Conservation (phyloP, 345 rosid species). For the Ailanthus altissimus region DNA sequence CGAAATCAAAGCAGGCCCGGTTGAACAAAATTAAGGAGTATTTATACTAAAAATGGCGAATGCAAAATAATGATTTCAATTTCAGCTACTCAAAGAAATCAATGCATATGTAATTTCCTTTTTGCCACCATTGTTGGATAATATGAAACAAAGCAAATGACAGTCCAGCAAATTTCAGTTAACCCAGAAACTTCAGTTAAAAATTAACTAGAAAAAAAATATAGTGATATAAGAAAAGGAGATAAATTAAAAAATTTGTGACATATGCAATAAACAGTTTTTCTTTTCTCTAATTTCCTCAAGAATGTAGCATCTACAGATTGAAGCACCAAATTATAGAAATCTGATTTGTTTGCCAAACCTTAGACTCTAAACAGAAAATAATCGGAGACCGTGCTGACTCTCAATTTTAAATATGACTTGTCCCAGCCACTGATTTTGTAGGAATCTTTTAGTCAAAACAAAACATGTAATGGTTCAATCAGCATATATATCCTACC, state of each 20-base stretch:
- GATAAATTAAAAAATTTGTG: background rate
- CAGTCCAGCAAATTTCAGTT: background rate
- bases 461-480: background rate
- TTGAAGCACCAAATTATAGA: background rate
- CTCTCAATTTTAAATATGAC: conserved; percentile 5
- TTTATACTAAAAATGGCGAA: background rate
- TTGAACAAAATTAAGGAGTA: too few species aligned
- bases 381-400: conserved; percentile 1
- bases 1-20: too few species aligned
- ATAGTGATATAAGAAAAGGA: background rate
- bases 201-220: background rate
- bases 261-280: background rate
- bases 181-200: background rate
- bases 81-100: background rate
- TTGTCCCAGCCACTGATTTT: background rate
- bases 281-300: background rate
- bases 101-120: conserved; percentile 23
- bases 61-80: background rate
- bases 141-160: background rate
- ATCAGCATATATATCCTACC: background rate
- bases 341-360: background rate
- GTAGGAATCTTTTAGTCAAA: background rate
- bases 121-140: conserved; percentile 30
- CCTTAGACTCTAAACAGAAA: background rate
- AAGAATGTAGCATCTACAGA: background rate